Base-by-base conservation (phyloP, 345 rosid genomes). In the Physaria fendleri region DNA sequence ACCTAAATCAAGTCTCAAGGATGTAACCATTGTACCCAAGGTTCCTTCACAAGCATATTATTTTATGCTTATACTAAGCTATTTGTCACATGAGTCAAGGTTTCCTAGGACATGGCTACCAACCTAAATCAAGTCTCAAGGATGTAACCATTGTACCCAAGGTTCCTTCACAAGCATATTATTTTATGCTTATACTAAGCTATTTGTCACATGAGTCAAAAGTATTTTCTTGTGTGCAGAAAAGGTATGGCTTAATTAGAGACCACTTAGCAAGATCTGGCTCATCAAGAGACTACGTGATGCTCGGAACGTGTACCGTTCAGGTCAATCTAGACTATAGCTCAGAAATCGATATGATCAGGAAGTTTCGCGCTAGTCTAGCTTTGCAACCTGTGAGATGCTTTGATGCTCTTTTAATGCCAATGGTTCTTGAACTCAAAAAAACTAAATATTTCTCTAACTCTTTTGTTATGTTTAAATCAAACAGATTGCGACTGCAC, bases 341-440 rank as follows among this genome's bases (percentile, higher is more conserved):
- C 62, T 88, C 96, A 6, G 95, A 92, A 81, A 81, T 77, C 37
- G 96, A 88, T 78, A 92, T 88, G 98, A 88, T 92, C 66, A 80
- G 80, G 74, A 92, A 92, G 66, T 92, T 85, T 47, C 90, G 84
- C 23, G 93, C 81, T 71, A 83, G 95, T 63, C 90, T 92, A 70
- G 95, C 96, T 75, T 60, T 92, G 81, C 98, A 92, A 74, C 98
- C 88, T 62, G 96, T 92, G 73, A 79, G 93, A 71, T 55, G 46
- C 52, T 51, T 51, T 34, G 45, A 33, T 14, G 14, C 37, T 38
- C 68, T 71, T 41, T 7, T 18, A 1, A 28, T 13, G 17, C 5
- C n/a, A 18, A 2, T 51, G 11, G 5, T 16, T 27, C 20, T 27
- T 15, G 2, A n/a, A 38, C 15, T 35, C 9, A 4, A 1, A 10